These are phyloP conservation scores for Bryoerythrophyllum caledonicum DNA, from an alignment of 225 moss, liverwort and hornwort genomes.

Conservation along the genomic window DNA sequence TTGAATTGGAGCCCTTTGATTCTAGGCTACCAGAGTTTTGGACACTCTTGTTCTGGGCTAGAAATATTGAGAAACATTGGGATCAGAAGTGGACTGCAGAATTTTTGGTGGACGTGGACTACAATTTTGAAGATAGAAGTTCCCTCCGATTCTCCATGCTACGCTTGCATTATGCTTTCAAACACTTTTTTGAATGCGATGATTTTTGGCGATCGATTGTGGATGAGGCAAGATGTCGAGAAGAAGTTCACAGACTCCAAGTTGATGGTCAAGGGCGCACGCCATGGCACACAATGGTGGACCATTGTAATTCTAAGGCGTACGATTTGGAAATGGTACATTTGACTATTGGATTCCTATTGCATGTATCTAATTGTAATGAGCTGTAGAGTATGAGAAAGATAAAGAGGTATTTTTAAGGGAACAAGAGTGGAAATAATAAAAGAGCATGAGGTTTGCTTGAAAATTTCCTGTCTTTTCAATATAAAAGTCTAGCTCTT, in stretches of 20 bases:
- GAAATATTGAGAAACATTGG: rapidly evolving
- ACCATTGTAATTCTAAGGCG: background rate
- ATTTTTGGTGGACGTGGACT: background rate
- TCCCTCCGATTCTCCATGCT: background rate
- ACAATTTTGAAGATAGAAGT: background rate
- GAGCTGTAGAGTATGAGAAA: background rate
- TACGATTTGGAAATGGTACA: rapidly evolving
- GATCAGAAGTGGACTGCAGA: background rate
- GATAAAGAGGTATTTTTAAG: background rate
- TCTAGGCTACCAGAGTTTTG: background rate
- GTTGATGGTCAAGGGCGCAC: background rate
- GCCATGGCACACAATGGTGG: background rate
- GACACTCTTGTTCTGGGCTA: rapidly evolving
- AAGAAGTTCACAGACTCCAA: rapidly evolving
- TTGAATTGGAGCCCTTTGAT: background rate
- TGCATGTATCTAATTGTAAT: background rate
- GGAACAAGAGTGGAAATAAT: background rate
- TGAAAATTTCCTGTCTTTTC: too few relatives aligned
- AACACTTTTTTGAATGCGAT: background rate
- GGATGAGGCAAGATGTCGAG: too few relatives aligned
- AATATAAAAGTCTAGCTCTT: too few relatives aligned
- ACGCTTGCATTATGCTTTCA: background rate
- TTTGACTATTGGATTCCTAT: too few relatives aligned
- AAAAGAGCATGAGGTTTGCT: too few relatives aligned
- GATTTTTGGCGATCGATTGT: too few relatives aligned